Percentiles rank a stretch among this genome's conserved stretches.
phyloP scores from a whole-genome alignment of 2,329 filamentous ascomycete genomes.

The Talaromyces sp. region DNA sequence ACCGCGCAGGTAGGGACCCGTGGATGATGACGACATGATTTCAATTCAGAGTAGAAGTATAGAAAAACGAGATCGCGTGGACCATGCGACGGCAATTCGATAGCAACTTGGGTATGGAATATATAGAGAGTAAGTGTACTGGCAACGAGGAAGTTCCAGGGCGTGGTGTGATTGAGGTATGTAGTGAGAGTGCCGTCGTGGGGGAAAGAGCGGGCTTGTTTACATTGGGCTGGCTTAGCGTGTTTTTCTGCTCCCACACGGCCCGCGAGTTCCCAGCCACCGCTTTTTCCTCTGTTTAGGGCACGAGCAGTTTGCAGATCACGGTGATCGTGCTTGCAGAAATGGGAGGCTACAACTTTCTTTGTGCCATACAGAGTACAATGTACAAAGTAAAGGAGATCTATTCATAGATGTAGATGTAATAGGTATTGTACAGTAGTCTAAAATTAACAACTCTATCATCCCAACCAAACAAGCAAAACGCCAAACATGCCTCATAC shows the following conservation, averaged over 20 bases:
- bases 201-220: constrained; percentile 27
- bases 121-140: not conserved
- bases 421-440: constrained; percentile 9
- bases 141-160: not conserved
- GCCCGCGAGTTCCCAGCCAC: constrained; percentile 20
- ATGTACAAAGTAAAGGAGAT: not conserved
- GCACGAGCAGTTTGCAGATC: constrained; percentile 8
- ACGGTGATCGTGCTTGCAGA: not conserved
- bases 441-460: not conserved
- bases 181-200: not conserved
- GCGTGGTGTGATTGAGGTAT: not conserved
- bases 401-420: not conserved
- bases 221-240: constrained; percentile 30
- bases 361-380: not conserved
- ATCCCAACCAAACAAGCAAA: constrained; percentile 9
- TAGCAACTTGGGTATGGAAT: not conserved
- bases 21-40: constrained; percentile 57
- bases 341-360: not conserved
- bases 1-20: constrained; percentile 71
- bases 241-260: constrained; percentile 19
- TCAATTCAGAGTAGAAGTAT: constrained; percentile 10
- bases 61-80: constrained; percentile 44
- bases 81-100: constrained; percentile 45
- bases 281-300: not conserved
- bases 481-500: constrained; percentile 21